These are phyloP conservation scores for Cucumis melo DNA, from an alignment of 306 rosid genomes.

Conservation along the genomic window DNA sequence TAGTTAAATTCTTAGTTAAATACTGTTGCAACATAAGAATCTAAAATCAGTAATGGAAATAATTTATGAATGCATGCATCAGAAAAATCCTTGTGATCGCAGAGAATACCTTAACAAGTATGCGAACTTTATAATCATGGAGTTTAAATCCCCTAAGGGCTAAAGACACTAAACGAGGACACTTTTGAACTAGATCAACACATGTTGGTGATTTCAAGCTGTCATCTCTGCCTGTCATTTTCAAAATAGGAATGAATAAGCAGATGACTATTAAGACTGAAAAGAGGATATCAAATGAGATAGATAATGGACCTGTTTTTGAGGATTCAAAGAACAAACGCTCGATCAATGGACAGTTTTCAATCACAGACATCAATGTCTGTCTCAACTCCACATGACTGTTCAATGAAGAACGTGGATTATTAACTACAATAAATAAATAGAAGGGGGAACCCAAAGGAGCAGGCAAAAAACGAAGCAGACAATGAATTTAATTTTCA, in stretches of 20 bases:
- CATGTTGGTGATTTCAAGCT: slow-evolving; percentile 88
- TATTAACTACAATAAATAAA: slow-evolving; percentile 1
- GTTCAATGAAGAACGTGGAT: slow-evolving; percentile 8
- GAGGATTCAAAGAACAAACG: slow-evolving; percentile 90
- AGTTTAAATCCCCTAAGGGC: slow-evolving; percentile 93
- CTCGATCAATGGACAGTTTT: slow-evolving; percentile 68
- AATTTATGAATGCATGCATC: neutral
- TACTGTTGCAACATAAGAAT: neutral
- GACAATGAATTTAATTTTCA: neutral
- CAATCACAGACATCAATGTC: slow-evolving; percentile 75
- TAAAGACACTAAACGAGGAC: slow-evolving; percentile 75
- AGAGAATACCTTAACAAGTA: slow-evolving; percentile 63
- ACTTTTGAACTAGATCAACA: slow-evolving; percentile 43
- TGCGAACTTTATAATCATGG: slow-evolving; percentile 82
- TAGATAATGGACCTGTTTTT: slow-evolving; percentile 48
- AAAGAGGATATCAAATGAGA: slow-evolving; percentile 6
- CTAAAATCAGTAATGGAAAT: neutral
- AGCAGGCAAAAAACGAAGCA: neutral
- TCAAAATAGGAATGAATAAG: slow-evolving; percentile 19
- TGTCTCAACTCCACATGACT: slow-evolving; percentile 96
- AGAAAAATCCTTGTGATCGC: neutral
- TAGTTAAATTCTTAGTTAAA: neutral
- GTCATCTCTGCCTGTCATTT: slow-evolving; percentile 82
- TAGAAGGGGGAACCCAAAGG: neutral
- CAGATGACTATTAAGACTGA: slow-evolving; percentile 1